Conservation (phyloP, 495 filamentous ascomycete species). For the Hamigera avellanea region DNA sequence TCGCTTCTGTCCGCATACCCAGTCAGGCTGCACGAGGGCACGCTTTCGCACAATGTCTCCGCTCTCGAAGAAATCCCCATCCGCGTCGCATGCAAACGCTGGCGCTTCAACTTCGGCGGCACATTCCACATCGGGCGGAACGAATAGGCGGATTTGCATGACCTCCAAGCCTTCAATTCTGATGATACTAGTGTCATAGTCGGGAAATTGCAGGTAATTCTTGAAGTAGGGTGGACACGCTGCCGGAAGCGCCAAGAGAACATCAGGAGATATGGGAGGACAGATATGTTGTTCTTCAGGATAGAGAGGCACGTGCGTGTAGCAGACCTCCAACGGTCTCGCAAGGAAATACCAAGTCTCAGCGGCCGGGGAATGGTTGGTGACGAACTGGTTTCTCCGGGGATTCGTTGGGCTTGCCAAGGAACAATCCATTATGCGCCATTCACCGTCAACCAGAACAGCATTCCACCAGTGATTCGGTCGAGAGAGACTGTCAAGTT, state of each 20-base stretch:
- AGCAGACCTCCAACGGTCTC: constrained; percentile 78
- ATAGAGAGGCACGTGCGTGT: constrained; percentile 82
- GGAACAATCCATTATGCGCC: constrained; percentile 94
- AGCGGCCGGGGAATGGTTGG: constrained; percentile 50
- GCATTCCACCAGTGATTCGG: constrained; percentile 99
- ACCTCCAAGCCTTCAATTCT: constrained; percentile 86
- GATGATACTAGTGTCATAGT: constrained; percentile 82
- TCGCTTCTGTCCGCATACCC: constrained; percentile 75
- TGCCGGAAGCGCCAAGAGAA: constrained; percentile 73
- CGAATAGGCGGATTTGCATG: constrained; percentile 75
- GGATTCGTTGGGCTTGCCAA: constrained; percentile 87
- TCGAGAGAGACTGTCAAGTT: constrained; percentile 56
- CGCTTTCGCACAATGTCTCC: constrained; percentile 78
- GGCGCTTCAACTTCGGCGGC: constrained; percentile 86
- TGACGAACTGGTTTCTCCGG: constrained; percentile 62
- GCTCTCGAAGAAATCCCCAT: constrained; percentile 89
- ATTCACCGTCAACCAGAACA: constrained; percentile 85
- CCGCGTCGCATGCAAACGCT: constrained; percentile 65
- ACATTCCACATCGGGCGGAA: constrained; percentile 82
- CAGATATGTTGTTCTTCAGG: constrained; percentile 86
- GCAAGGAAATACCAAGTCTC: constrained; percentile 89
- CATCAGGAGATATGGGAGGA: constrained; percentile 71
- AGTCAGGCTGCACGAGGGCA: constrained; percentile 83
- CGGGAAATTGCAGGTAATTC: constrained; percentile 60
- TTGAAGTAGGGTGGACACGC: constrained; percentile 85